Percentiles rank a stretch among this genome's conserved stretches.
Conservation (phyloP, 1,139 yeast species). For the Zhuliangozyma parablackwelliae region DNA sequence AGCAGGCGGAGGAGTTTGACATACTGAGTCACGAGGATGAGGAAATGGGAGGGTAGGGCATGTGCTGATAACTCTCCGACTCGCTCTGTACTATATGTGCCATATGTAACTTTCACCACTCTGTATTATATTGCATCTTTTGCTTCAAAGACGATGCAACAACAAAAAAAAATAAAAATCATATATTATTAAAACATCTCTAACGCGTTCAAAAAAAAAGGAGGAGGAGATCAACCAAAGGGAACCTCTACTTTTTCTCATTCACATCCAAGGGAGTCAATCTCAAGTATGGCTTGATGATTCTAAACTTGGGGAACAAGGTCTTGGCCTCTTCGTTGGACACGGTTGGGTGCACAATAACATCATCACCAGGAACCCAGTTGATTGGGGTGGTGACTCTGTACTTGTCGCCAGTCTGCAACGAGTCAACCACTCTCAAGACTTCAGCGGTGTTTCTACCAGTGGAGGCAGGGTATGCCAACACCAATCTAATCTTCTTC, state of each 20-base stretch:
- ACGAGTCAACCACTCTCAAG: conserved; percentile 73
- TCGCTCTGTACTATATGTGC: too few relatives aligned
- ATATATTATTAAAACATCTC: too few relatives aligned
- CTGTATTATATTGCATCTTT: too few relatives aligned
- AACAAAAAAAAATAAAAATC: too few relatives aligned
- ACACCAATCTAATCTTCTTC: conserved; percentile 66
- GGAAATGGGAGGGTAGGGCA: too few relatives aligned
- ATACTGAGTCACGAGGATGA: neutral
- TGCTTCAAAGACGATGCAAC: too few relatives aligned
- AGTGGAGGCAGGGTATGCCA: conserved; percentile 80
- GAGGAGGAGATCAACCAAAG: too few relatives aligned
- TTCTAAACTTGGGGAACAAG: conserved; percentile 70
- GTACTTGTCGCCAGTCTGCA: conserved; percentile 69
- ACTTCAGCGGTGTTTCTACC: conserved; percentile 90
- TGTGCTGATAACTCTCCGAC: conserved; percentile 1
- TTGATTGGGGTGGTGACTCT: conserved; percentile 79
- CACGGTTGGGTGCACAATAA: conserved; percentile 72
- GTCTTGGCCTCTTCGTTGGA: conserved; percentile 68
- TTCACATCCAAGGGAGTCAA: conserved; percentile 28
- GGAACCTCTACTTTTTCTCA: conserved; percentile 1
- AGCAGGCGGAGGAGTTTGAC: too few relatives aligned
- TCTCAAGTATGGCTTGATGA: conserved; percentile 71
- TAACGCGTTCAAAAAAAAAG: too few relatives aligned
- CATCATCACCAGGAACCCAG: conserved; percentile 87
- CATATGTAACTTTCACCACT: too few relatives aligned